Evolutionary conservation across 768 basidiomycete genomes (phyloP).

Genomic region (Termitomyces sp.): DNA sequence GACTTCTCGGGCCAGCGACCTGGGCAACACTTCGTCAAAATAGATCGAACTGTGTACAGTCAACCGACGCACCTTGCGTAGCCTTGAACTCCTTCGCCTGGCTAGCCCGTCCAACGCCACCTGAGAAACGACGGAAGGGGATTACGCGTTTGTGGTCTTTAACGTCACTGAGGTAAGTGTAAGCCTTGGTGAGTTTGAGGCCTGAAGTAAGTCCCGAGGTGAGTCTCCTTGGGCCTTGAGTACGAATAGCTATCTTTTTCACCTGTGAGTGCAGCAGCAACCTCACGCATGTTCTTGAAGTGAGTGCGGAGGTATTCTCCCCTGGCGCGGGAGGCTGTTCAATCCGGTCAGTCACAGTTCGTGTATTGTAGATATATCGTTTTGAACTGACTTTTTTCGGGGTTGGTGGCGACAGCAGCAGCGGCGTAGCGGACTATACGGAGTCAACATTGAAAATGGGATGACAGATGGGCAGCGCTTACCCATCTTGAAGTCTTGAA

Average conservation of each 20-base stretch:
- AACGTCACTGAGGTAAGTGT: conserved; percentile 90
- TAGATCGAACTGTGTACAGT: neutral
- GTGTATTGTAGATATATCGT: neutral
- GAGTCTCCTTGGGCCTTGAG: neutral
- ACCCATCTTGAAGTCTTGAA: conserved; percentile 68
- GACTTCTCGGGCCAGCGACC: conserved; percentile 99
- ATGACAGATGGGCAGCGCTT: conserved; percentile 28
- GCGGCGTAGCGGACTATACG: conserved; percentile 88
- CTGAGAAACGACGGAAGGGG: conserved; percentile 93
- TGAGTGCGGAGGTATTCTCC: conserved; percentile 98
- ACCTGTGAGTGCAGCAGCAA: conserved; percentile 92
- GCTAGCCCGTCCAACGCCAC: conserved; percentile 91
- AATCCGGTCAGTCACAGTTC: conserved; percentile 17
- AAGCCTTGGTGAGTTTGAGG: conserved; percentile 91
- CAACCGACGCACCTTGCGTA: conserved; percentile 75
- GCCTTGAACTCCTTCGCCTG: conserved; percentile 97
- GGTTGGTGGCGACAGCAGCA: conserved; percentile 82
- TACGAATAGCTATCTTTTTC: conserved; percentile 20
- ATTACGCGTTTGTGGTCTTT: conserved; percentile 96
- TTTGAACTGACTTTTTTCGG: conserved; percentile 82
- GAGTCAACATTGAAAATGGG: conserved; percentile 17
- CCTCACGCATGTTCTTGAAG: conserved; percentile 99
- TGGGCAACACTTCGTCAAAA: conserved; percentile 24
- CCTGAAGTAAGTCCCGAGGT: conserved; percentile 43
- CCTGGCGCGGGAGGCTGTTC: conserved; percentile 81